Evolutionary conservation across 768 basidiomycete species (phyloP).

Genomic region (Stropharia rugosoannulata): DNA sequence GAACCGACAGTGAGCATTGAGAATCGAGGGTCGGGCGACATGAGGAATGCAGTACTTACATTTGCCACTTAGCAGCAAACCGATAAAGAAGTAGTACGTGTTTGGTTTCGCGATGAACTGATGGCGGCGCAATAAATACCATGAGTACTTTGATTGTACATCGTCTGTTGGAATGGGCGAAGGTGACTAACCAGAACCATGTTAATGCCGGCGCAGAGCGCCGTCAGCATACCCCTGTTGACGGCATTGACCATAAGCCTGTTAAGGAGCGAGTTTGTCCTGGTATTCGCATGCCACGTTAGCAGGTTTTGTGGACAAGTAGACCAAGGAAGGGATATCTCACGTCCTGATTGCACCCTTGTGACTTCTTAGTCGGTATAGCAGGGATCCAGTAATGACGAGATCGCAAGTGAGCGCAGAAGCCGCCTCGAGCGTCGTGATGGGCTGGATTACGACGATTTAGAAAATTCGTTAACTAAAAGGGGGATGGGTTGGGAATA

Average conservation of each 20-base stretch:
- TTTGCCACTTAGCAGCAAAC: constrained; percentile 19
- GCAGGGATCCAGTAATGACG: constrained; percentile 13
- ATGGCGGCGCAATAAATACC: neutral
- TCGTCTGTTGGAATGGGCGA: neutral
- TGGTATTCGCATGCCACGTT: neutral
- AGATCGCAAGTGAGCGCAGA: constrained; percentile 15
- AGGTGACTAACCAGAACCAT: constrained; percentile 14
- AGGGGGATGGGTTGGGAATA: neutral
- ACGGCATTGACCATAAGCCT: constrained; percentile 20
- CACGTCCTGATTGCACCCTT: constrained; percentile 11
- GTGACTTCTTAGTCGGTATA: constrained; percentile 8
- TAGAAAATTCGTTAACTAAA: neutral
- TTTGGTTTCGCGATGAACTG: constrained; percentile 18
- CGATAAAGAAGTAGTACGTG: constrained; percentile 23
- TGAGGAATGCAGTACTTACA: constrained; percentile 4
- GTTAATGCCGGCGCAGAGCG: constrained; percentile 15
- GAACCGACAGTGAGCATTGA: neutral
- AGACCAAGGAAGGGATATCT: neutral
- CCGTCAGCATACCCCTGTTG: constrained; percentile 20
- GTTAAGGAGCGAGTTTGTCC: constrained; percentile 20
- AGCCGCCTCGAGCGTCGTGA: constrained; percentile 14
- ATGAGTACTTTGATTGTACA: neutral
- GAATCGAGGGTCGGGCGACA: neutral
- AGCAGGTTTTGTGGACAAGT: neutral
- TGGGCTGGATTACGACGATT: constrained; percentile 1